phyloP scores from a whole-genome alignment of 2,329 filamentous ascomycete species.

The Colletotrichum paranaense region DNA sequence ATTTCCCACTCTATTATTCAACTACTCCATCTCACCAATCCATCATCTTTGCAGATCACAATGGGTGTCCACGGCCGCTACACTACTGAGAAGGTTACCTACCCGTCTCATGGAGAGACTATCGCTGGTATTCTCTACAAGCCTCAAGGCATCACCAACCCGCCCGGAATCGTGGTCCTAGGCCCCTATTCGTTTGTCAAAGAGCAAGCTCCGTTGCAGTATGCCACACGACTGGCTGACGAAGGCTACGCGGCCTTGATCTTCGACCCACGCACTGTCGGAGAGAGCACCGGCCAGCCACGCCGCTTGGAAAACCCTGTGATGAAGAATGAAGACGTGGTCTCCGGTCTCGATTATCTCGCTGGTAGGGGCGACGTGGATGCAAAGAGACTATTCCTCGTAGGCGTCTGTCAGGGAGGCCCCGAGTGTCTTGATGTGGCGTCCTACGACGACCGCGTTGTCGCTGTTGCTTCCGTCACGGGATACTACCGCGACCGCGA shows the following conservation, averaged over 20 bases:
- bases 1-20: too few species aligned
- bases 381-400: constrained; percentile 36
- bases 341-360: too few species aligned
- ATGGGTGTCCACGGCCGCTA: too few species aligned
- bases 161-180: constrained; percentile 37
- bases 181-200: constrained; percentile 44
- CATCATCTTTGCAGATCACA: too few species aligned
- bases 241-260: constrained; percentile 45
- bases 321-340: too few species aligned
- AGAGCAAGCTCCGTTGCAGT: constrained; percentile 45
- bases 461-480: constrained; percentile 37
- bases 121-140: too few species aligned
- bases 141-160: too few species aligned
- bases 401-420: constrained; percentile 44
- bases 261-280: constrained; percentile 45
- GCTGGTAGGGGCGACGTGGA: too few species aligned
- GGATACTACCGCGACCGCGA: too few species aligned
- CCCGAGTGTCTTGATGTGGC: constrained; percentile 44
- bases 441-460: constrained; percentile 40
- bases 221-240: constrained; percentile 44
- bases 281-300: constrained; percentile 43
- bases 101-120: too few species aligned
- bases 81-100: too few species aligned
- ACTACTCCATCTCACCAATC: too few species aligned
- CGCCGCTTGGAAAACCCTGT: constrained; percentile 40